These are phyloP conservation scores for Hyparrhenia diplandra DNA, from an alignment of 176 grass and related monocot species.

Conservation along the genomic window DNA sequence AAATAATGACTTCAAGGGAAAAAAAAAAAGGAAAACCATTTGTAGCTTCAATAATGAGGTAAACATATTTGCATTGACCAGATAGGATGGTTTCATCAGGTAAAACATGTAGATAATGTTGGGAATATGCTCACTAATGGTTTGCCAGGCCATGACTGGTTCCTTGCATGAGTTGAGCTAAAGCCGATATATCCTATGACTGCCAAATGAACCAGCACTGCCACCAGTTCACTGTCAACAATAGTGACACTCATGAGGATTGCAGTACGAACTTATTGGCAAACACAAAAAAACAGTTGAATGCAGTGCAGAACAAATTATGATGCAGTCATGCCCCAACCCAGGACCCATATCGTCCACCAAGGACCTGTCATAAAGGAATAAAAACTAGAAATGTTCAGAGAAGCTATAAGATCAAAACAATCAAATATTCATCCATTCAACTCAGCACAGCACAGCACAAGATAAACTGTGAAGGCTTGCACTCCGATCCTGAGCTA, in stretches of 20 bases:
- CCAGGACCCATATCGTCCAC: background rate
- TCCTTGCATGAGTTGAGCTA: constrained; percentile 20
- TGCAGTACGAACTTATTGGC: background rate
- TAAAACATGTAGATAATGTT: constrained; percentile 14
- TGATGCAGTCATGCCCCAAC: background rate
- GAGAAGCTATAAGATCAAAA: background rate
- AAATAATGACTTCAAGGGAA: background rate
- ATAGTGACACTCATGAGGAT: constrained; percentile 28
- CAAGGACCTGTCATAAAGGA: background rate
- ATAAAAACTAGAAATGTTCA: background rate
- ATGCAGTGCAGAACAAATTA: background rate
- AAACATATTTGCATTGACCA: background rate
- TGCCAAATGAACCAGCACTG: constrained; percentile 20
- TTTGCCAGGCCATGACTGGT: constrained; percentile 20
- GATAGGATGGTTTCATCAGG: background rate
- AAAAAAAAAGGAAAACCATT: background rate
- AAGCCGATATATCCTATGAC: constrained; percentile 4
- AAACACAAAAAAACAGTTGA: background rate
- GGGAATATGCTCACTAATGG: constrained; percentile 34
- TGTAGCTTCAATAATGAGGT: background rate
- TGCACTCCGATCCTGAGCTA: background rate
- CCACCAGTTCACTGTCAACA: constrained; percentile 14
- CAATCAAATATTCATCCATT: background rate
- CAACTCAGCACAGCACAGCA: background rate
- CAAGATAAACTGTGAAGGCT: background rate